These are phyloP conservation scores for Pisolithus microcarpus DNA, from an alignment of 768 basidiomycete species.

Conservation along the genomic window DNA sequence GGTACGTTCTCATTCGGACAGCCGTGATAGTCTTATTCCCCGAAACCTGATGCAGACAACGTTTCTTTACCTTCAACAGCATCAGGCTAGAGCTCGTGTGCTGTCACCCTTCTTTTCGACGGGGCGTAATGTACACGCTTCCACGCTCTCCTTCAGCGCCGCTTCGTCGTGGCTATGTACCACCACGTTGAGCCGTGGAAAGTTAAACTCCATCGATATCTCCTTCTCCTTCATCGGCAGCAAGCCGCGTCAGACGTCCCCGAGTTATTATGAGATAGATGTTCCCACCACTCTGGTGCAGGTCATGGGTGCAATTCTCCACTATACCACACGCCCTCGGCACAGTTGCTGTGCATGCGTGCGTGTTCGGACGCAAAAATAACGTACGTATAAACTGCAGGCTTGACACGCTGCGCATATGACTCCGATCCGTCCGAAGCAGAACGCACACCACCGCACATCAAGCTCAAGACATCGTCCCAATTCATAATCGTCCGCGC, in stretches of 20 bases:
- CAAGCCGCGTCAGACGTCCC: conserved; percentile 60
- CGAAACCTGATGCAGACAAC: conserved; percentile 29
- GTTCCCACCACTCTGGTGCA: conserved; percentile 53
- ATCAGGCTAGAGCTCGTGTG: conserved; percentile 62
- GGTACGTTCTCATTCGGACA: not conserved
- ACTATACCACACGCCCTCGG: conserved; percentile 56
- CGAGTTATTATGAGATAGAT: conserved; percentile 39
- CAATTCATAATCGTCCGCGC: conserved; percentile 46
- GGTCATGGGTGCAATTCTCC: conserved; percentile 79
- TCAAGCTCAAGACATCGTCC: conserved; percentile 43
- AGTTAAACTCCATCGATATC: conserved; percentile 68
- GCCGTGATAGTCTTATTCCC: conserved; percentile 1
- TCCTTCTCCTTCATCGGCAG: conserved; percentile 54
- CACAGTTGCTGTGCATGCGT: conserved; percentile 64
- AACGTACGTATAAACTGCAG: conserved; percentile 81
- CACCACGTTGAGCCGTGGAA: conserved; percentile 52
- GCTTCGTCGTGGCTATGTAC: conserved; percentile 51
- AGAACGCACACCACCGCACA: conserved; percentile 38
- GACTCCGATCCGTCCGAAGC: conserved; percentile 9
- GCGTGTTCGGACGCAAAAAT: conserved; percentile 76
- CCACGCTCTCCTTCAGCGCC: conserved; percentile 47
- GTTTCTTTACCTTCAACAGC: conserved; percentile 47
- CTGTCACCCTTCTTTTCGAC: conserved; percentile 47
- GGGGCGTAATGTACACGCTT: conserved; percentile 59
- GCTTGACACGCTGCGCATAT: conserved; percentile 52